Conservation (phyloP, 2,329 filamentous ascomycete genomes). For the Aureobasidium musti region DNA sequence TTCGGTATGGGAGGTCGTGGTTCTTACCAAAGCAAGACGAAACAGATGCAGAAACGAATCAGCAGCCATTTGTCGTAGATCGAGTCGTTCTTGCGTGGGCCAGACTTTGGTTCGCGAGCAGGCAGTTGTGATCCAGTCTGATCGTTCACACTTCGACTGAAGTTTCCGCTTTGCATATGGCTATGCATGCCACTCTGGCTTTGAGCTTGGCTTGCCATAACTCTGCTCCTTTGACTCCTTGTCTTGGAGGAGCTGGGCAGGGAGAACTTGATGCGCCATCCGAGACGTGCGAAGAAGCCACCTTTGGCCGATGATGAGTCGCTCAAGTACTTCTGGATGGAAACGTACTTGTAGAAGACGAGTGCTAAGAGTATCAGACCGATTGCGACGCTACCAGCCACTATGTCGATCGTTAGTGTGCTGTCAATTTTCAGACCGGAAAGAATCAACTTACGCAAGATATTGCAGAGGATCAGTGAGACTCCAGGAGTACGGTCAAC, state of each 20-base stretch:
- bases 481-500: slow-evolving; percentile 11
- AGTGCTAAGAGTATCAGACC: slow-evolving; percentile 7
- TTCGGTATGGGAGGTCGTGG: not conserved
- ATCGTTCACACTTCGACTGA: not conserved
- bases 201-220: not conserved
- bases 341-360: slow-evolving; percentile 28
- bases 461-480: slow-evolving; percentile 13
- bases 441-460: not conserved
- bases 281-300: slow-evolving; percentile 8
- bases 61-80: slow-evolving; percentile 32
- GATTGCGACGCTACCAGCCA: slow-evolving; percentile 11
- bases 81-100: not conserved
- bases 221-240: slow-evolving; percentile 8
- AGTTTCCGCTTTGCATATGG: slow-evolving; percentile 5
- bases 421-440: rapidly evolving
- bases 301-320: not conserved
- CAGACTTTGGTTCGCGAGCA: not conserved
- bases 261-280: slow-evolving; percentile 25
- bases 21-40: slow-evolving; percentile 31
- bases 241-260: slow-evolving; percentile 10
- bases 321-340: slow-evolving; percentile 16
- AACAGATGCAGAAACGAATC: slow-evolving; percentile 33
- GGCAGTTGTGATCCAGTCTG: slow-evolving; percentile 5
- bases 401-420: not conserved
- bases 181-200: slow-evolving; percentile 8